Conservation (phyloP, 306 rosid species). For the Vachellia collinsii region DNA sequence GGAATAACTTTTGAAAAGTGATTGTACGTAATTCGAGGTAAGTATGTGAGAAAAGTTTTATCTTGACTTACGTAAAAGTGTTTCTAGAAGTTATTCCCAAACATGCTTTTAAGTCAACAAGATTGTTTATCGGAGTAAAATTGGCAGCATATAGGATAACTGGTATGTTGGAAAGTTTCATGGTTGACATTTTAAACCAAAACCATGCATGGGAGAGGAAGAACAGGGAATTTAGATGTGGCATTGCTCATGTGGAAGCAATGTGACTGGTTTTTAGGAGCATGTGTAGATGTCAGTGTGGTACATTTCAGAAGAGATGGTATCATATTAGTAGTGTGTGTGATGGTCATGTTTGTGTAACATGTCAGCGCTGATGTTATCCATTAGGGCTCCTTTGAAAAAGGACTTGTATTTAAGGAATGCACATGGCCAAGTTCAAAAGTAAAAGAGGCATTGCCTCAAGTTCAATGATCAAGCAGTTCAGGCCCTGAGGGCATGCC, state of each 20-base stretch:
- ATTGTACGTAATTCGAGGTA: too few species aligned
- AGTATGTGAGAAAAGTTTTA: too few species aligned
- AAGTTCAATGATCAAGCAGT: not conserved
- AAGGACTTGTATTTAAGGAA: not conserved
- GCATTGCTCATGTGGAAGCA: not conserved
- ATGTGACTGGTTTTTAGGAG: not conserved
- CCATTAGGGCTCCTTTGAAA: not conserved
- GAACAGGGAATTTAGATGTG: not conserved
- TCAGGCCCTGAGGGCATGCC: not conserved
- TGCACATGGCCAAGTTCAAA: not conserved
- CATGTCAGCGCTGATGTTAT: not conserved
- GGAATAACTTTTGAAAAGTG: too few species aligned
- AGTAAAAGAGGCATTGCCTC: not conserved
- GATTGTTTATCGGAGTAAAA: not conserved
- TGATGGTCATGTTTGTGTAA: not conserved
- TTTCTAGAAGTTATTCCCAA: too few species aligned
- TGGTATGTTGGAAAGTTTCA: not conserved
- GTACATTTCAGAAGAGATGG: not conserved
- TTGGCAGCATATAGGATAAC: not conserved
- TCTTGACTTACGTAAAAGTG: too few species aligned
- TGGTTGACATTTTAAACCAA: not conserved
- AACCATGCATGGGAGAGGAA: not conserved
- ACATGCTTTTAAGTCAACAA: not conserved
- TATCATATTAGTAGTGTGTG: not conserved
- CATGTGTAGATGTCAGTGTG: not conserved